Evolutionary conservation across 352 stramenopile genomes (phyloP).

Genomic region (Phytophthora vignae): DNA sequence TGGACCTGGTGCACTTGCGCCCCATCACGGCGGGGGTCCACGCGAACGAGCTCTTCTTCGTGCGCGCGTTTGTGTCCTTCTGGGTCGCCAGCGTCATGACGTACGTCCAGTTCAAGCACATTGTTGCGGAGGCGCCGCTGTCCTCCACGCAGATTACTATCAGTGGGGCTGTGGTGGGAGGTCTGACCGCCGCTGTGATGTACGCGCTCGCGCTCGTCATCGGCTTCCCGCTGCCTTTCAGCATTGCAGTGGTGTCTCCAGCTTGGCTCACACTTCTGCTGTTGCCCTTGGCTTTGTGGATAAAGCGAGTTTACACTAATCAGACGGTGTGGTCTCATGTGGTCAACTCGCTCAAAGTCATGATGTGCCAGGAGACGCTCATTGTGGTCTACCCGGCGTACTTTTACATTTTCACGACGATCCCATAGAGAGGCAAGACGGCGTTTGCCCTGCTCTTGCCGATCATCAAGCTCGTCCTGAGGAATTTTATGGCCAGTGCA

Average conservation of each 20-base stretch:
- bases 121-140: neutral
- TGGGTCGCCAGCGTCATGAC: neutral
- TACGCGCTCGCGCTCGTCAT: neutral
- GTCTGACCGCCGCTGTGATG: neutral
- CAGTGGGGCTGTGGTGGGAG: neutral
- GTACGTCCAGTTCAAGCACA: constrained; percentile 1
- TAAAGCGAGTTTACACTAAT: neutral
- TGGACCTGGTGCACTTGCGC: neutral
- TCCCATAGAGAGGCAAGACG: neutral
- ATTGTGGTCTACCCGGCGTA: neutral
- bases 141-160: neutral
- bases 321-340: neutral
- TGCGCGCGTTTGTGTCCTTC: neutral
- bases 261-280: neutral
- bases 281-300: neutral
- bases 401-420: neutral
- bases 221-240: neutral
- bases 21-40: neutral
- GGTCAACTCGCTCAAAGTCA: neutral
- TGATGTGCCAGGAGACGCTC: neutral
- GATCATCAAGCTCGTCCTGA: neutral
- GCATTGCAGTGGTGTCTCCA: neutral
- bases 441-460: neutral
- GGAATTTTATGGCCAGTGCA: neutral
- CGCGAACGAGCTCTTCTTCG: constrained; percentile 1